These are phyloP conservation scores for Globisporangium alternatum DNA, from an alignment of 352 stramenopile species.

Conservation along the genomic window DNA sequence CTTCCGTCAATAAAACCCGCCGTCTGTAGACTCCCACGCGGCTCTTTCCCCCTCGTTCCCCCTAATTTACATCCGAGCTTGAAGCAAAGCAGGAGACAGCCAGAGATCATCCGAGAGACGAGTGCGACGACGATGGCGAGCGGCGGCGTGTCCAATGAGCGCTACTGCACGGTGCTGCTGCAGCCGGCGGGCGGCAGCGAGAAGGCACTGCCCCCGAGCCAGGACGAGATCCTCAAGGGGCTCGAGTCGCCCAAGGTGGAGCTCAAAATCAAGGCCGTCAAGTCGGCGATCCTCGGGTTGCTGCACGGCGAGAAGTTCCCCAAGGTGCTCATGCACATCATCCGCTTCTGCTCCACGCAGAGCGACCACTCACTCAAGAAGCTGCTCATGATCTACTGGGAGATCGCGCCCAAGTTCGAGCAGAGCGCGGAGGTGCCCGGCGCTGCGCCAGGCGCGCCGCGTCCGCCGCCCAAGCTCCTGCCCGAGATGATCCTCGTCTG, in stretches of 20 bases:
- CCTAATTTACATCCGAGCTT: constrained; percentile 13
- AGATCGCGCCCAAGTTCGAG: constrained; percentile 98
- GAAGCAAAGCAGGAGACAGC: constrained; percentile 6
- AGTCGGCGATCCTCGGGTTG: constrained; percentile 97
- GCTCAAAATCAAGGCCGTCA: constrained; percentile 98
- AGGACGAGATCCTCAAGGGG: constrained; percentile 98
- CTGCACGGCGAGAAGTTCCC: constrained; percentile 98
- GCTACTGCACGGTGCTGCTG: constrained; percentile 84
- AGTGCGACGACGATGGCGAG: constrained; percentile 21
- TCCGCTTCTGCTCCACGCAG: constrained; percentile 99
- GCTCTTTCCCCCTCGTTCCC: neutral
- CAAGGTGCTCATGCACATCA: constrained; percentile 99
- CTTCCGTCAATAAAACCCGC: neutral
- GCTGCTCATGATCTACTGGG: constrained; percentile 99
- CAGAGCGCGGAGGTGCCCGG: constrained; percentile 34
- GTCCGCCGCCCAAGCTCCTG: constrained; percentile 91
- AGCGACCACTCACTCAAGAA: constrained; percentile 99
- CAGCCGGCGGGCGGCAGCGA: constrained; percentile 51
- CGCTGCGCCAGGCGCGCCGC: constrained; percentile 24
- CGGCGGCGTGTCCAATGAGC: constrained; percentile 75
- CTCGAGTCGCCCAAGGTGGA: constrained; percentile 94
- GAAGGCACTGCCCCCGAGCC: constrained; percentile 65
- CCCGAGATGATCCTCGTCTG: constrained; percentile 99
- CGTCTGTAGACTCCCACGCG: too few relatives aligned
- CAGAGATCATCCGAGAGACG: neutral